A percentile compares a stretch with the other conserved stretches of the same genome.
phyloP scores from a whole-genome alignment of 2,329 filamentous ascomycete species.

The Hypoxylon rubiginosum region DNA sequence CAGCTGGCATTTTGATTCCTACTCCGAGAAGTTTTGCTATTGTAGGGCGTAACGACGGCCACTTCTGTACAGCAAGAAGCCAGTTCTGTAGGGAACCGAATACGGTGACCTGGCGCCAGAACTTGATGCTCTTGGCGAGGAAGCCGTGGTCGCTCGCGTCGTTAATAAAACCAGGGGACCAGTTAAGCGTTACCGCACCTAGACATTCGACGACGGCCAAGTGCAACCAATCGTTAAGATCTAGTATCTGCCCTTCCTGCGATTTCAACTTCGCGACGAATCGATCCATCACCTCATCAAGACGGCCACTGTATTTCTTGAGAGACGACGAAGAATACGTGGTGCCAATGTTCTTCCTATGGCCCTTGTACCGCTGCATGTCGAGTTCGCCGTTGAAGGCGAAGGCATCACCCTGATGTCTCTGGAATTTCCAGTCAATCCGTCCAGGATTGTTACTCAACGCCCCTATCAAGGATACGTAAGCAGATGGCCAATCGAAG shows the following conservation, averaged over 20 bases:
- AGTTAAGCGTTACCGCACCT: conserved; percentile 25
- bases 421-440: conserved; percentile 54
- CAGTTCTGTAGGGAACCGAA: conserved; percentile 22
- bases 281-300: conserved; percentile 25
- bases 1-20: conserved; percentile 14
- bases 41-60: conserved; percentile 16
- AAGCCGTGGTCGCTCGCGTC: conserved; percentile 18
- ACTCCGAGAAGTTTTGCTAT: conserved; percentile 24
- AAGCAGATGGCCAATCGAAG: not conserved
- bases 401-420: conserved; percentile 26
- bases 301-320: conserved; percentile 22
- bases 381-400: conserved; percentile 31
- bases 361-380: conserved; percentile 26
- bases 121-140: conserved; percentile 16
- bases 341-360: conserved; percentile 25
- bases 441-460: conserved; percentile 56
- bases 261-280: conserved; percentile 29
- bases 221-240: conserved; percentile 24
- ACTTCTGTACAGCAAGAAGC: conserved; percentile 19
- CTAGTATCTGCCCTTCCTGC: conserved; percentile 15
- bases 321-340: conserved; percentile 28
- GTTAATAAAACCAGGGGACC: conserved; percentile 29
- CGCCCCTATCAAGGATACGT: conserved; percentile 60
- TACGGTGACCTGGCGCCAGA: conserved; percentile 23
- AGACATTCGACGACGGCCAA: conserved; percentile 28